These are phyloP conservation scores for Pelargonium citronellum DNA, from an alignment of 441 rosid genomes.

Conservation along the genomic window DNA sequence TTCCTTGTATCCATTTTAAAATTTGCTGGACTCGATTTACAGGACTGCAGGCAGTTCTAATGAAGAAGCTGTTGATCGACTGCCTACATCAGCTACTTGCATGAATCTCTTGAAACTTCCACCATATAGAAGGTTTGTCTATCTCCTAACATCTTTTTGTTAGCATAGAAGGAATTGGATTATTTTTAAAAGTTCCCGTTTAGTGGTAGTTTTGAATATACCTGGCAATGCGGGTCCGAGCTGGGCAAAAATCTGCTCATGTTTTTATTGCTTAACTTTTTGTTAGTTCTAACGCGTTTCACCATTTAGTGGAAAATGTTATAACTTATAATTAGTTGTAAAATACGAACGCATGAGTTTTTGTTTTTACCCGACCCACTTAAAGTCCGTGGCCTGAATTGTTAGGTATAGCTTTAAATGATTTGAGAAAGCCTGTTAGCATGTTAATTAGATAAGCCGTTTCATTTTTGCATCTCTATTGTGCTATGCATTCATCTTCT, in stretches of 20 bases:
- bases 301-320: too few relatives aligned
- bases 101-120: slow-evolving; percentile 99
- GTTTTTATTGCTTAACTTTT: too few relatives aligned
- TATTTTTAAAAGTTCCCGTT: neutral
- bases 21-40: slow-evolving; percentile 12
- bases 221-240: too few relatives aligned
- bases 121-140: slow-evolving; percentile 81
- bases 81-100: slow-evolving; percentile 95
- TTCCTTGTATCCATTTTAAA: neutral
- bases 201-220: neutral
- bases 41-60: slow-evolving; percentile 78
- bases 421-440: too few relatives aligned
- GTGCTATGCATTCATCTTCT: neutral
- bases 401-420: too few relatives aligned
- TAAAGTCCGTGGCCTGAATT: too few relatives aligned
- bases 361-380: too few relatives aligned
- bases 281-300: too few relatives aligned
- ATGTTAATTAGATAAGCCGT: neutral
- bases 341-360: too few relatives aligned
- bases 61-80: slow-evolving; percentile 77
- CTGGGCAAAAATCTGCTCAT: too few relatives aligned
- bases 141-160: neutral
- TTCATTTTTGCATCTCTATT: neutral
- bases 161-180: neutral
- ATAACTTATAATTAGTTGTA: too few relatives aligned